Evolutionary conservation across 306 rosid species (phyloP).

Genomic region (Rosa rugosa): DNA sequence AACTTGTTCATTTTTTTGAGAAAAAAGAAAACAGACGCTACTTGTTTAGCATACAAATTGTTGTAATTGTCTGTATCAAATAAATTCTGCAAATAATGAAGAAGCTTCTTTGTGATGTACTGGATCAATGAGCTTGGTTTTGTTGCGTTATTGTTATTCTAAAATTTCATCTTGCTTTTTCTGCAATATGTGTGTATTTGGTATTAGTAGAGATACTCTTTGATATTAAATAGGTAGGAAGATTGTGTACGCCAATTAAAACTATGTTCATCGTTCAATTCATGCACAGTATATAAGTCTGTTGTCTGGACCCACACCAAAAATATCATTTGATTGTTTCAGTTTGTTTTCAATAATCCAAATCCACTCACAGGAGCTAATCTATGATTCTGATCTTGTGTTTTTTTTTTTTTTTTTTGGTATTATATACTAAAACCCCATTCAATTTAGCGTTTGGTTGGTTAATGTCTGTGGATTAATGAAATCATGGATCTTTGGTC

Average conservation of each 20-base stretch:
- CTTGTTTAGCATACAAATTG: not conserved
- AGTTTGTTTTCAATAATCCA: slow-evolving; percentile 25
- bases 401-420: not conserved
- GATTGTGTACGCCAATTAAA: slow-evolving; percentile 41
- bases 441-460: slow-evolving; percentile 8
- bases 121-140: not conserved
- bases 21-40: not conserved
- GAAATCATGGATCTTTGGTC: slow-evolving; percentile 33
- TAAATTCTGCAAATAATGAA: not conserved
- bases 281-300: slow-evolving; percentile 39
- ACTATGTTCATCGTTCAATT: slow-evolving; percentile 27
- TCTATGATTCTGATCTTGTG: slow-evolving; percentile 8
- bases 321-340: slow-evolving; percentile 11
- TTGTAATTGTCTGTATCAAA: not conserved
- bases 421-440: not conserved
- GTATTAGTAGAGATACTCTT: slow-evolving; percentile 27
- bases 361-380: slow-evolving; percentile 11
- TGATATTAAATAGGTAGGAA: slow-evolving; percentile 33
- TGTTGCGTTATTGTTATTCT: not conserved
- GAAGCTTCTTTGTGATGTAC: not conserved
- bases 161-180: not conserved
- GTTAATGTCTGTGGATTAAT: slow-evolving; percentile 12
- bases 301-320: slow-evolving; percentile 45
- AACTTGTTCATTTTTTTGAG: not conserved
- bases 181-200: not conserved